Percentiles rank a stretch among this genome's conserved stretches.
phyloP scores from a whole-genome alignment of 768 basidiomycete species.

The Lactifluus echinatus region DNA sequence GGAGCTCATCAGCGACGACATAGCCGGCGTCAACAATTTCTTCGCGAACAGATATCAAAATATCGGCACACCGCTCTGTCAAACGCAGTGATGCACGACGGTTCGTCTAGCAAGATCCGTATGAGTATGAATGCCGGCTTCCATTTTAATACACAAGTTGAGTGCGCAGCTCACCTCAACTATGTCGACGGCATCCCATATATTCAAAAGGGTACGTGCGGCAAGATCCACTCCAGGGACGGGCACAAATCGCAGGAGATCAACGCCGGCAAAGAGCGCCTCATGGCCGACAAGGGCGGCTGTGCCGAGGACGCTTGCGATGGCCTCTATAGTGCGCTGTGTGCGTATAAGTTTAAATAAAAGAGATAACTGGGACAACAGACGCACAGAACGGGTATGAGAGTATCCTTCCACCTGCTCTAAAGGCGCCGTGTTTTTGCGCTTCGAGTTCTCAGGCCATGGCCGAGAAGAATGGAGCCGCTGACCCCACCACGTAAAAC shows the following conservation, averaged over 20 bases:
- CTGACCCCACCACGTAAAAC: conserved; percentile 24
- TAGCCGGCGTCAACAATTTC: conserved; percentile 55
- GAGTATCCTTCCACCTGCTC: conserved; percentile 26
- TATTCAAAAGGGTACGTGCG: conserved; percentile 42
- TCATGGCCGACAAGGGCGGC: conserved; percentile 38
- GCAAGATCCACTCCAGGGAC: conserved; percentile 46
- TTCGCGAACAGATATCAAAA: conserved; percentile 52
- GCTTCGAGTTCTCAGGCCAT: conserved; percentile 22
- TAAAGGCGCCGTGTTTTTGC: conserved; percentile 22
- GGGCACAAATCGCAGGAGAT: conserved; percentile 44
- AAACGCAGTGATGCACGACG: conserved; percentile 59
- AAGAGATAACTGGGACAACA: neutral
- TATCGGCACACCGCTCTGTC: conserved; percentile 63
- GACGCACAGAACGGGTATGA: conserved; percentile 25
- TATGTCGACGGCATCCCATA: conserved; percentile 56
- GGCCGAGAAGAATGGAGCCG: conserved; percentile 21
- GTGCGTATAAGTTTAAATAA: neutral
- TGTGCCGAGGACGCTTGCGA: conserved; percentile 33
- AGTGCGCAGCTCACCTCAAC: conserved; percentile 40
- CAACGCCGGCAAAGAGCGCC: conserved; percentile 33
- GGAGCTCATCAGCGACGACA: conserved; percentile 40
- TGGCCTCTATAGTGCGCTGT: conserved; percentile 24
- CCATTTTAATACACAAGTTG: neutral
- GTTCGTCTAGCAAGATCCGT: conserved; percentile 42
- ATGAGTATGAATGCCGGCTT: neutral